Percentiles rank a stretch among this genome's conserved stretches.
Evolutionary conservation across 1,139 yeast genomes (phyloP).

Genomic region (Yamadazyma friedrichii): DNA sequence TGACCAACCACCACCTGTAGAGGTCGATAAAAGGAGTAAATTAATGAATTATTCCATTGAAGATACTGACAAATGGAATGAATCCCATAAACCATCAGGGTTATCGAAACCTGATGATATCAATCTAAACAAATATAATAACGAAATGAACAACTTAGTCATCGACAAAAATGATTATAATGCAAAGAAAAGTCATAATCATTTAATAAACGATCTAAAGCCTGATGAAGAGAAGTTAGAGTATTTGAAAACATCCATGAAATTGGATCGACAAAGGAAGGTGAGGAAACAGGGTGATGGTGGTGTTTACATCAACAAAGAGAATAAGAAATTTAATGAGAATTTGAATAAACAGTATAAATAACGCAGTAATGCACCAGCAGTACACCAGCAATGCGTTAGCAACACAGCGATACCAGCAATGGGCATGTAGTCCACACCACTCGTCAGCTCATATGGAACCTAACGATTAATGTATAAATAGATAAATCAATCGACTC

Average conservation of each 20-base stretch:
- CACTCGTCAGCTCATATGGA: too few relatives aligned
- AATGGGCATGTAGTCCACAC: too few relatives aligned
- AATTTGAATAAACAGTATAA: constrained; percentile 59
- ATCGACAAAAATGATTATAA: constrained; percentile 46
- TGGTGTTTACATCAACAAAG: constrained; percentile 58
- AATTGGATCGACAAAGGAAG: constrained; percentile 12
- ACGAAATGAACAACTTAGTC: constrained; percentile 37
- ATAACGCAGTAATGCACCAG: not conserved
- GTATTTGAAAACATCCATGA: not conserved
- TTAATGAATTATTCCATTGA: constrained; percentile 62
- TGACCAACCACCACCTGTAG: not conserved
- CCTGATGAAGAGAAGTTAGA: constrained; percentile 4
- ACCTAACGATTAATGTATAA: too few relatives aligned
- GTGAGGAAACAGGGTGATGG: constrained; percentile 30
- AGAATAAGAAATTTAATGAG: constrained; percentile 75
- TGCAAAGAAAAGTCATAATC: not conserved
- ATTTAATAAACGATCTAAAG: not conserved
- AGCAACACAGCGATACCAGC: too few relatives aligned
- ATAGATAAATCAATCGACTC: not conserved
- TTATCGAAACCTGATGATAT: constrained; percentile 29
- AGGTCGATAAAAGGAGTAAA: constrained; percentile 6
- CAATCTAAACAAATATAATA: constrained; percentile 56
- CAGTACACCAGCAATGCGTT: not conserved
- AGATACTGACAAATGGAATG: constrained; percentile 68
- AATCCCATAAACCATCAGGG: constrained; percentile 4